phyloP scores from a whole-genome alignment of 2,329 filamentous ascomycete species.

The Pestalotiopsis sp. region DNA sequence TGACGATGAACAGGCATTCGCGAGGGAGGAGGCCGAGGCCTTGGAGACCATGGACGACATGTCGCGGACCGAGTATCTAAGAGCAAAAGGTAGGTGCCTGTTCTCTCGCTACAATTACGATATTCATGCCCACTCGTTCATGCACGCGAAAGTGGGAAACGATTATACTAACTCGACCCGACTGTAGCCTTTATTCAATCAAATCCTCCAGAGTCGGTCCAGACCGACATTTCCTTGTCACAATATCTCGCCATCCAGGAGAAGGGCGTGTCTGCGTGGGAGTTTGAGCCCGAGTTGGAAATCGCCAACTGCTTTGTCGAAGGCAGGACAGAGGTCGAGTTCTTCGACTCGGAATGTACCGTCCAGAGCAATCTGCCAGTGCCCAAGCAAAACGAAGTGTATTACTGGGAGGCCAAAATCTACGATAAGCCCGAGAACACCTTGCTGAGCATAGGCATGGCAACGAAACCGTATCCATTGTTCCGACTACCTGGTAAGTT shows the following conservation, averaged over 20 bases:
- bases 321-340: conserved; percentile 94
- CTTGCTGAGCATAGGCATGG: conserved; percentile 87
- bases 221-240: conserved; percentile 95
- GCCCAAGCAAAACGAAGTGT: conserved; percentile 98
- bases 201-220: conserved; percentile 91
- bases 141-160: background rate
- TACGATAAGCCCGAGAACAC: conserved; percentile 95
- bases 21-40: conserved; percentile 91
- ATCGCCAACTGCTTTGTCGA: conserved; percentile 99
- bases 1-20: conserved; percentile 95
- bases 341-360: conserved; percentile 97
- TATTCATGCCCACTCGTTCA: background rate
- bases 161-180: conserved; percentile 10
- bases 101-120: background rate
- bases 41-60: conserved; percentile 95
- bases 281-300: conserved; percentile 98
- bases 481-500: conserved; percentile 87
- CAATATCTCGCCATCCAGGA: conserved; percentile 98
- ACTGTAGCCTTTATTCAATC: conserved; percentile 83
- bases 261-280: conserved; percentile 99
- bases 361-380: conserved; percentile 96
- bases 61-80: conserved; percentile 84
- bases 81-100: conserved; percentile 79
- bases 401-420: conserved; percentile 99
- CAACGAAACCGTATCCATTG: conserved; percentile 94